Conservation (phyloP, 2,329 filamentous ascomycete genomes). For the Aureobasidium sp. region DNA sequence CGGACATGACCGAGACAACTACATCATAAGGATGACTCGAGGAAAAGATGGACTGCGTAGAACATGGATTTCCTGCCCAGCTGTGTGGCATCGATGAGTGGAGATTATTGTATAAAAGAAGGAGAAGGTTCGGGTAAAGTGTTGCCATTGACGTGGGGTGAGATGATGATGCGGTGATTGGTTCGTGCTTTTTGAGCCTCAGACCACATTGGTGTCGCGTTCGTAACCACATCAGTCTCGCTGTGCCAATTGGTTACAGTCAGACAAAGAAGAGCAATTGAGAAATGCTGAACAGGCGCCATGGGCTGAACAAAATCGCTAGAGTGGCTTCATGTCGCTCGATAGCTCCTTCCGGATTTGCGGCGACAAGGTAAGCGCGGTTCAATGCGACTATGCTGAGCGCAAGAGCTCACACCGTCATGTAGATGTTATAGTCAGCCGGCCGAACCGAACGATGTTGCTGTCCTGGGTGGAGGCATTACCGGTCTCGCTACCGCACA, state of each 20-base stretch:
- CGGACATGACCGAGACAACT: neutral
- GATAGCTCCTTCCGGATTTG: neutral
- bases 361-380: neutral
- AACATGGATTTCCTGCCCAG: neutral
- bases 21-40: neutral
- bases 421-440: constrained; percentile 10
- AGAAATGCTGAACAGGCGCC: constrained; percentile 10
- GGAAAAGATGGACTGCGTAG: neutral
- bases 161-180: neutral
- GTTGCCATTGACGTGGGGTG: neutral
- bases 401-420: neutral
- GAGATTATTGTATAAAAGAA: neutral
- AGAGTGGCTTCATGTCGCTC: neutral
- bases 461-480: constrained; percentile 71
- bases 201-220: neutral
- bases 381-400: neutral
- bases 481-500: constrained; percentile 73
- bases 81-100: neutral
- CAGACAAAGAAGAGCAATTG: neutral
- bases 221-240: neutral
- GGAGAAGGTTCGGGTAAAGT: neutral
- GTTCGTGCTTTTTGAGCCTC: constrained; percentile 1
- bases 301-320: constrained; percentile 7
- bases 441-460: constrained; percentile 38
- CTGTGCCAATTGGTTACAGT: neutral